phyloP scores from a whole-genome alignment of 2,329 filamentous ascomycete species.

The Fusarium sarcochroum region DNA sequence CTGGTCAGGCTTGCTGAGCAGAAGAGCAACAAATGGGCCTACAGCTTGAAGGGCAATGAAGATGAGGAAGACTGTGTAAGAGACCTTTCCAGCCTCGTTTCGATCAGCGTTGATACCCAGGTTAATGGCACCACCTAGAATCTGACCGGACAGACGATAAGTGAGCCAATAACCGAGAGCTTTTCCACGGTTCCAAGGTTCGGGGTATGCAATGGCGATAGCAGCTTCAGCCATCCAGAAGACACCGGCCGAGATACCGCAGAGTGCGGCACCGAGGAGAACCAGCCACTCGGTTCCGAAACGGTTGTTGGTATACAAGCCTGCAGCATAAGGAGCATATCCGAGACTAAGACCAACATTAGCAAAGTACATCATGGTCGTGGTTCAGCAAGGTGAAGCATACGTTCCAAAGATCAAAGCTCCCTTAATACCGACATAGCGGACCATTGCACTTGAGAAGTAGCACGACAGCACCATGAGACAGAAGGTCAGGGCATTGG shows the following conservation, averaged over 20 bases:
- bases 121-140: constrained; percentile 80
- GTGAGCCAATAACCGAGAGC: constrained; percentile 78
- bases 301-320: constrained; percentile 79
- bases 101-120: constrained; percentile 74
- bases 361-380: background rate
- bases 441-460: constrained; percentile 74
- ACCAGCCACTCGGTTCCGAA: constrained; percentile 78
- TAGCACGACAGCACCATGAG: constrained; percentile 81
- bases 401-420: constrained; percentile 79
- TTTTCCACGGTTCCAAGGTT: constrained; percentile 75
- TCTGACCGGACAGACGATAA: constrained; percentile 72
- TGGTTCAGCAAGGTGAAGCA: constrained; percentile 36
- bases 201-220: constrained; percentile 79
- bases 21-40: constrained; percentile 74
- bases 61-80: constrained; percentile 76
- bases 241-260: constrained; percentile 78
- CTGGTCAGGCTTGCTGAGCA: constrained; percentile 72
- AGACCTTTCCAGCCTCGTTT: constrained; percentile 73
- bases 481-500: constrained; percentile 79
- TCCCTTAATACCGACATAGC: constrained; percentile 78
- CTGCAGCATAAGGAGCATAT: constrained; percentile 79
- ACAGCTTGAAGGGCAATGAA: constrained; percentile 79
- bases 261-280: constrained; percentile 76
- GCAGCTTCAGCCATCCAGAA: constrained; percentile 84
- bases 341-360: constrained; percentile 62